phyloP scores from a whole-genome alignment of 2,329 filamentous ascomycete genomes.

The Trichoderma koningii region DNA sequence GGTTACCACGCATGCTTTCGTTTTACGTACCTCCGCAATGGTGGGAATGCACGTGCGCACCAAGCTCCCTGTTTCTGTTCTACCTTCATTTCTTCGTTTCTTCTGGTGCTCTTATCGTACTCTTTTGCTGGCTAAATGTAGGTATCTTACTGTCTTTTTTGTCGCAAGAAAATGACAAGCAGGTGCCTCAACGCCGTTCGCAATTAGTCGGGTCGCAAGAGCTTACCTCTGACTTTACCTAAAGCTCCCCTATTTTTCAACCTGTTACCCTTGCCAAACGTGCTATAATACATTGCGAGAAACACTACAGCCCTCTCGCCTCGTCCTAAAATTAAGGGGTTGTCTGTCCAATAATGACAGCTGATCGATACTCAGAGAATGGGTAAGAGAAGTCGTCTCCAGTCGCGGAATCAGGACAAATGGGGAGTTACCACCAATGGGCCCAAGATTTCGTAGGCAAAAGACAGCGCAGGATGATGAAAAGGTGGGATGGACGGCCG shows the following conservation, averaged over 20 bases:
- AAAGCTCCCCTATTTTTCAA: constrained; percentile 9
- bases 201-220: constrained; percentile 42
- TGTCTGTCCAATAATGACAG: constrained; percentile 23
- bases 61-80: not conserved
- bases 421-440: constrained; percentile 10
- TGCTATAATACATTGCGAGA: constrained; percentile 35
- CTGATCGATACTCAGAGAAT: constrained; percentile 9
- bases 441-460: not conserved
- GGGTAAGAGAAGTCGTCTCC: constrained; percentile 4
- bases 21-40: not conserved
- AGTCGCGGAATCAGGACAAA: constrained; percentile 9
- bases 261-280: constrained; percentile 29
- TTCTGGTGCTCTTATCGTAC: not conserved
- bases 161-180: constrained; percentile 11
- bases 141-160: constrained; percentile 20
- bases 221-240: constrained; percentile 62
- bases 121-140: constrained; percentile 27
- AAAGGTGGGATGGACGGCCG: not conserved
- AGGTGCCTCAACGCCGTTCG: constrained; percentile 23
- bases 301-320: constrained; percentile 12
- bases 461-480: not conserved
- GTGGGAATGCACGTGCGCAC: constrained; percentile 2
- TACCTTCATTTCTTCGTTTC: not conserved
- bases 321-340: constrained; percentile 18
- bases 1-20: not conserved